Conservation (phyloP, 169 alveolate genomes). For the Cryptosporidium andersoni region DNA sequence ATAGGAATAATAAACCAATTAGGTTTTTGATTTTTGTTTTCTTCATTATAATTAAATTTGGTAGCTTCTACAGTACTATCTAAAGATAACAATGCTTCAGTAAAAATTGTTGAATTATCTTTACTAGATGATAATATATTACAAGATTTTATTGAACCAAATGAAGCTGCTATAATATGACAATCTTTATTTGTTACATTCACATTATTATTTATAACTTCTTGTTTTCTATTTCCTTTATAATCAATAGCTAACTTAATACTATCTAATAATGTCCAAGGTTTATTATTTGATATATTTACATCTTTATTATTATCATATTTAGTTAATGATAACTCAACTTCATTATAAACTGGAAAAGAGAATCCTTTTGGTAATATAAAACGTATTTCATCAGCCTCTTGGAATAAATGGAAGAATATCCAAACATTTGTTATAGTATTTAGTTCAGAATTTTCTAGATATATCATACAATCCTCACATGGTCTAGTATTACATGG, state of each 20-base stretch:
- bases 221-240: neutral
- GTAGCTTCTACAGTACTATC: constrained; percentile 70
- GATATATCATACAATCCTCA: constrained; percentile 64
- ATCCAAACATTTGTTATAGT: constrained; percentile 55
- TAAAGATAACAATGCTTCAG: constrained; percentile 33
- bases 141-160: constrained; percentile 64
- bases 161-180: constrained; percentile 69
- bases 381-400: constrained; percentile 53
- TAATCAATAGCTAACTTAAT: neutral
- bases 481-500: constrained; percentile 69
- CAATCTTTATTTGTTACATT: constrained; percentile 2
- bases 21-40: constrained; percentile 39
- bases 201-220: neutral
- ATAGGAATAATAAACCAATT: constrained; percentile 66
- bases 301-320: neutral
- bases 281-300: neutral
- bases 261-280: neutral
- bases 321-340: constrained; percentile 25
- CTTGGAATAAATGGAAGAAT: constrained; percentile 61
- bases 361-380: constrained; percentile 53
- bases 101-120: neutral
- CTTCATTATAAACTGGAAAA: constrained; percentile 11
- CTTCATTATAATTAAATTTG: constrained; percentile 32
- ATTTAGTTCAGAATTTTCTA: constrained; percentile 38
- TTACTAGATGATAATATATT: neutral